Conservation (phyloP, 2,329 filamentous ascomycete species). For the Akanthomyces dipterigenus region DNA sequence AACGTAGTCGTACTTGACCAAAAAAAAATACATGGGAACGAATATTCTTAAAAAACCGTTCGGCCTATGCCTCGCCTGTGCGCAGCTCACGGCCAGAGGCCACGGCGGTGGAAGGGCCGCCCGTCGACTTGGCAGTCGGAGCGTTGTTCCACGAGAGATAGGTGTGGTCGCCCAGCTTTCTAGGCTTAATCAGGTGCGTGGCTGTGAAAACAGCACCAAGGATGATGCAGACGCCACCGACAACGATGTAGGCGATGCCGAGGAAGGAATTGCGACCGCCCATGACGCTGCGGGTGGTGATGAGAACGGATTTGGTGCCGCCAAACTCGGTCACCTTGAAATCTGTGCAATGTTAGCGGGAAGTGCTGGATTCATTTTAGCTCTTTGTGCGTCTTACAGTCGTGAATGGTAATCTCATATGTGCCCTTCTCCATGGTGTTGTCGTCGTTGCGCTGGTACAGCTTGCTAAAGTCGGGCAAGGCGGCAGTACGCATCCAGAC, state of each 20-base stretch:
- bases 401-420: constrained; percentile 70
- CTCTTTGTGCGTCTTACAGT: constrained; percentile 55
- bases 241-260: constrained; percentile 90
- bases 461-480: constrained; percentile 88
- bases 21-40: background rate
- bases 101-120: constrained; percentile 34
- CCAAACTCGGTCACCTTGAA: constrained; percentile 74
- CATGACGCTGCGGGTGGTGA: constrained; percentile 87
- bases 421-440: constrained; percentile 59
- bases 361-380: background rate
- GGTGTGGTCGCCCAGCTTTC: constrained; percentile 96
- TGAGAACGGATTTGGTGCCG: constrained; percentile 82
- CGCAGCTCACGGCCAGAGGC: constrained; percentile 52
- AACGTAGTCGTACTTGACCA: background rate
- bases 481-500: constrained; percentile 99
- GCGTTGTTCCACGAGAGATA: constrained; percentile 90
- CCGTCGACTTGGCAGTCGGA: constrained; percentile 36
- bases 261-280: constrained; percentile 93
- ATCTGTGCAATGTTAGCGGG: constrained; percentile 41
- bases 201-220: constrained; percentile 83
- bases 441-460: constrained; percentile 76
- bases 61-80: constrained; percentile 35
- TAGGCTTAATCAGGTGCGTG: constrained; percentile 86
- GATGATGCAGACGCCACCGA: constrained; percentile 86
- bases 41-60: constrained; percentile 12